Evolutionary conservation across 139 green algal genomes (phyloP), one percentile per base, ranked within the genome.

Genomic region (Mesotaenium endlicherianum): DNA sequence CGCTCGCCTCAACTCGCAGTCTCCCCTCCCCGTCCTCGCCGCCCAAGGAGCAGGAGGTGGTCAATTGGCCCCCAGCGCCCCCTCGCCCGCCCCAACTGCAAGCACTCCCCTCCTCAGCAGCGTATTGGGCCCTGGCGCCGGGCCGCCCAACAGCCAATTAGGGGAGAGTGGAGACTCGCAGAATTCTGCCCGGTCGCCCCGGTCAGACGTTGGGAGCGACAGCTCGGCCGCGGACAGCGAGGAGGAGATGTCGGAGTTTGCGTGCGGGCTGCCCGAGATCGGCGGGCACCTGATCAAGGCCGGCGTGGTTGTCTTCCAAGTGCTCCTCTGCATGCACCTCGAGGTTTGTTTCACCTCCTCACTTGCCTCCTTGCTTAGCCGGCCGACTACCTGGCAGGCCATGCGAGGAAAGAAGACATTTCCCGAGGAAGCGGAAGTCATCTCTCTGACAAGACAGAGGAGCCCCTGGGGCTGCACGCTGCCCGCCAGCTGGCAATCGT

Each of bases 281-380:
- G 75, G 75, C 5, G 75, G 75, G 1, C 75, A 82, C 26, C 43
- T 82, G 1, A 43, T 82, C 1, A 82, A 82, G 31, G 50, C 50
- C 0, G 75, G 49, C 20, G 39, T 82, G 5, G 58, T 82, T 6
- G 42, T 76, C 2, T 82, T 82, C 50, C 75, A 82, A 50, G 75
- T 82, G 30, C 50, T 82, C 0, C 50, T 82, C 0, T 82, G 75
- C 26, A 82, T 82, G 75, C 50, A 40, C 0, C 75, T 82, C 50
- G 75, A 82, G 20, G 75, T 78, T n/a, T n/a, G 49, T n/a, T n/a
- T n/a, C n/a, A n/a, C n/a, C n/a, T n/a, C n/a, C n/a, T n/a, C n/a
- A n/a, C n/a, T n/a, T n/a, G n/a, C n/a, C n/a, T n/a, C n/a, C n/a
- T n/a, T n/a, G n/a, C n/a, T n/a, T n/a, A n/a, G n/a, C n/a, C n/a